These are phyloP conservation scores for Cryptomeria japonica DNA, from an alignment of 75 land plant genomes.

Conservation along the genomic window DNA sequence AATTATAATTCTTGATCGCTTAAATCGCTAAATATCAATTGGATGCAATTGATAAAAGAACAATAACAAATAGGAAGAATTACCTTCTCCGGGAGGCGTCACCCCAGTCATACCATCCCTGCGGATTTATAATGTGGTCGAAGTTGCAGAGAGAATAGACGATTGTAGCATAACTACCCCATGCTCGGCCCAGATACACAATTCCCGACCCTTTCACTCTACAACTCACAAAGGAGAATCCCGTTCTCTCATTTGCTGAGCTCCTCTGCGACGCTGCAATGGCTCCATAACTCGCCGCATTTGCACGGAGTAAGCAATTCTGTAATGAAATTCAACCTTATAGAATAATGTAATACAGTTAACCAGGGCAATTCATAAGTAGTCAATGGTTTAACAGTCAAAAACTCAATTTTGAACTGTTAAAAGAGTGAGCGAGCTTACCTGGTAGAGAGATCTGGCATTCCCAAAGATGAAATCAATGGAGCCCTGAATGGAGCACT, in stretches of 20 bases:
- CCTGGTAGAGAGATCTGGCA: slow-evolving; percentile 78
- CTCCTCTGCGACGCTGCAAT: slow-evolving; percentile 80
- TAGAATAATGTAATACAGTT: no score
- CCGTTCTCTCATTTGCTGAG: slow-evolving; percentile 38
- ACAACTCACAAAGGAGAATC: slow-evolving; percentile 79
- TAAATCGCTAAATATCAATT: no score
- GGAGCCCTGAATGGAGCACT: slow-evolving; percentile 73
- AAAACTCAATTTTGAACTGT: slow-evolving; percentile 5
- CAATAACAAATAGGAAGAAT: not conserved
- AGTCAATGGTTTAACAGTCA: not conserved
- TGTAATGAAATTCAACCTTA: slow-evolving; percentile 16
- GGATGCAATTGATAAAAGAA: not conserved
- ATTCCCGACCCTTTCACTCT: slow-evolving; percentile 49
- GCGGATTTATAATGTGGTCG: slow-evolving; percentile 44
- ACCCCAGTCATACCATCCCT: slow-evolving; percentile 89
- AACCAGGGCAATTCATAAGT: not conserved
- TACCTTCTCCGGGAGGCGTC: slow-evolving; percentile 48
- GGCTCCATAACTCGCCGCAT: slow-evolving; percentile 52
- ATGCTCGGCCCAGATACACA: slow-evolving; percentile 78
- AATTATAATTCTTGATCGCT: no score
- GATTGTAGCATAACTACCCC: slow-evolving; percentile 71
- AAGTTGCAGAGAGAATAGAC: slow-evolving; percentile 63
- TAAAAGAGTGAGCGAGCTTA: no score
- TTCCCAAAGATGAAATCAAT: slow-evolving; percentile 85
- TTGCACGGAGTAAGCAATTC: slow-evolving; percentile 56